phyloP scores from a whole-genome alignment of 2,329 filamentous ascomycete species.

The Trichoderma gracile region DNA sequence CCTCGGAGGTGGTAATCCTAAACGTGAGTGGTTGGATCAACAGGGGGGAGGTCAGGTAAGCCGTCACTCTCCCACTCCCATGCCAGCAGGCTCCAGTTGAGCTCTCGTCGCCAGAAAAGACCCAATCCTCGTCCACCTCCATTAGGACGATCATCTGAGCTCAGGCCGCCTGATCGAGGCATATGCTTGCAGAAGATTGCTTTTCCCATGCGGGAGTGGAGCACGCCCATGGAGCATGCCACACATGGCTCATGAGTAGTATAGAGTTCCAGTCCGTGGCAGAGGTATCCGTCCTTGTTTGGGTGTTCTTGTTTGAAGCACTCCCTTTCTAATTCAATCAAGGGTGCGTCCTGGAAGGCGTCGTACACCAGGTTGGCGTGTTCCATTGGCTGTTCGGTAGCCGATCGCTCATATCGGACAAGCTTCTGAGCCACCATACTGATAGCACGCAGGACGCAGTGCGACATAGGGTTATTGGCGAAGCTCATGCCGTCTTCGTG shows the following conservation, averaged over 20 bases:
- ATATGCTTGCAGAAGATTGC: constrained; percentile 80
- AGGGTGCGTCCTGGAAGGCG: constrained; percentile 67
- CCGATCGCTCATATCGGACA: constrained; percentile 55
- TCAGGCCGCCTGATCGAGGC: constrained; percentile 78
- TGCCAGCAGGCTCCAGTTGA: constrained; percentile 83
- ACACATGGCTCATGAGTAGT: constrained; percentile 94
- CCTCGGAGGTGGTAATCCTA: constrained; percentile 48
- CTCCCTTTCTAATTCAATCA: constrained; percentile 65
- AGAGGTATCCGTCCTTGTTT: constrained; percentile 81
- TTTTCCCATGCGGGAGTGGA: constrained; percentile 88
- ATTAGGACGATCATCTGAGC: constrained; percentile 67
- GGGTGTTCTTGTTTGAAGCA: constrained; percentile 66
- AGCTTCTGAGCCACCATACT: constrained; percentile 76
- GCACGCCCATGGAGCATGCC: constrained; percentile 94
- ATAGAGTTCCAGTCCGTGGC: constrained; percentile 90
- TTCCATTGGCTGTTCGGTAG: constrained; percentile 39
- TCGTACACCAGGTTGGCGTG: constrained; percentile 54
- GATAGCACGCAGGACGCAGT: constrained; percentile 75
- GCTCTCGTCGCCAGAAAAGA: constrained; percentile 70
- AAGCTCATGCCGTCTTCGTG: constrained; percentile 49
- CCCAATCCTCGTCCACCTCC: constrained; percentile 63
- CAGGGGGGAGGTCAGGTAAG: constrained; percentile 41
- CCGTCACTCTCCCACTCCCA: constrained; percentile 69
- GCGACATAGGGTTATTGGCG: constrained; percentile 73
- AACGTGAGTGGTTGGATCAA: constrained; percentile 54